A percentile compares a stretch with the other conserved stretches of the same genome.
These are phyloP conservation scores for Berkeleyomyces basicola DNA, from an alignment of 2,329 filamentous ascomycete genomes.

Conservation along the genomic window DNA sequence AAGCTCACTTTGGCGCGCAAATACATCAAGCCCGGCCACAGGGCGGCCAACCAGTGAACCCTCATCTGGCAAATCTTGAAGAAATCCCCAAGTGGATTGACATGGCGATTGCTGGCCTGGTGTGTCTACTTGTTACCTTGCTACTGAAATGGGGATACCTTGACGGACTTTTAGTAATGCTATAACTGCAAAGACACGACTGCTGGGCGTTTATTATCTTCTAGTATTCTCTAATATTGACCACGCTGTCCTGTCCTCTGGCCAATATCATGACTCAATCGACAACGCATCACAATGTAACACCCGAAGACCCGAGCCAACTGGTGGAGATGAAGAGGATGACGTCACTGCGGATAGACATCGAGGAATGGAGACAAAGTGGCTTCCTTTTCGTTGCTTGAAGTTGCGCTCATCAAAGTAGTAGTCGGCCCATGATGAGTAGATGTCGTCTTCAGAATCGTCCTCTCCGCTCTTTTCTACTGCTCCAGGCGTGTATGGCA, in stretches of 20 bases:
- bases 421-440: conserved; percentile 19
- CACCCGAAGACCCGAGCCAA: not conserved
- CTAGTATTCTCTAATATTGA: too few relatives aligned
- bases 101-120: conserved; percentile 56
- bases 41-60: conserved; percentile 4
- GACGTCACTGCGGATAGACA: not conserved
- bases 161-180: not conserved
- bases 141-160: conserved; percentile 31
- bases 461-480: conserved; percentile 9
- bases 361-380: not conserved
- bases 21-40: not conserved
- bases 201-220: too few relatives aligned
- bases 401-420: conserved; percentile 19
- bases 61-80: conserved; percentile 21
- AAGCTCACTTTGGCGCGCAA: not conserved
- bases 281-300: not conserved
- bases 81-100: conserved; percentile 62
- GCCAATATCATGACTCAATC: not conserved
- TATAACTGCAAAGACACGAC: not conserved
- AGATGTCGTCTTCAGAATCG: conserved; percentile 17
- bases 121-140: conserved; percentile 54
- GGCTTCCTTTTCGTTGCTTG: not conserved
- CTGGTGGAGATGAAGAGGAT: not conserved
- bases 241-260: not conserved
- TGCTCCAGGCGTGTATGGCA: not conserved